A percentile compares a stretch with the other conserved stretches of the same genome.
These are phyloP conservation scores for Rhododendron molle DNA, from an alignment of 148 eudicot species.

Conservation along the genomic window DNA sequence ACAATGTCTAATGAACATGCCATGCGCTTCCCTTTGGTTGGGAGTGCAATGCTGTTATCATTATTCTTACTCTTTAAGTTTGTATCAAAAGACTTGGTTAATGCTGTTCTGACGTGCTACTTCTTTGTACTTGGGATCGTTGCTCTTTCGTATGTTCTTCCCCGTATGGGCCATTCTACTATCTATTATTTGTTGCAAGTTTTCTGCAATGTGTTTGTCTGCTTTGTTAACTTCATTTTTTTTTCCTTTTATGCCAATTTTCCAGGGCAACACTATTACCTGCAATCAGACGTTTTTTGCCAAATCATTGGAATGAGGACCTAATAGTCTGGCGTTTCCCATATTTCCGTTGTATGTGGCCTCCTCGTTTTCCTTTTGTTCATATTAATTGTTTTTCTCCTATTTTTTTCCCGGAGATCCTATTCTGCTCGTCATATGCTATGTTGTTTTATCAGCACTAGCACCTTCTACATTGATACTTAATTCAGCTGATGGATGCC, in stretches of 20 bases:
- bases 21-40: slow-evolving; percentile 94
- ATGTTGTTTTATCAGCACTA: neutral
- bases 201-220: neutral
- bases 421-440: neutral
- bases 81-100: slow-evolving; percentile 91
- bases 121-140: slow-evolving; percentile 88
- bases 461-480: neutral
- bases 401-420: neutral
- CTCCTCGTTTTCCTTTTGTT: neutral
- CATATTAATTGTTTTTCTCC: neutral
- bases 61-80: slow-evolving; percentile 92
- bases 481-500: neutral
- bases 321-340: slow-evolving; percentile 78
- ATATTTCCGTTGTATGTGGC: slow-evolving; percentile 54
- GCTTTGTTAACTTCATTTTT: neutral
- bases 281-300: slow-evolving; percentile 72
- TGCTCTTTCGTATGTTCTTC: slow-evolving; percentile 82
- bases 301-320: slow-evolving; percentile 78
- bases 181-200: slow-evolving; percentile 8
- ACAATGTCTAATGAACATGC: slow-evolving; percentile 98
- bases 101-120: slow-evolving; percentile 85
- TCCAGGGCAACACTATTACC: slow-evolving; percentile 89
- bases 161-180: slow-evolving; percentile 18
- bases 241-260: neutral
- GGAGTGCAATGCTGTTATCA: slow-evolving; percentile 93